Base-by-base conservation (phyloP, 352 stramenopile genomes). In the Globisporangium barbulae region DNA sequence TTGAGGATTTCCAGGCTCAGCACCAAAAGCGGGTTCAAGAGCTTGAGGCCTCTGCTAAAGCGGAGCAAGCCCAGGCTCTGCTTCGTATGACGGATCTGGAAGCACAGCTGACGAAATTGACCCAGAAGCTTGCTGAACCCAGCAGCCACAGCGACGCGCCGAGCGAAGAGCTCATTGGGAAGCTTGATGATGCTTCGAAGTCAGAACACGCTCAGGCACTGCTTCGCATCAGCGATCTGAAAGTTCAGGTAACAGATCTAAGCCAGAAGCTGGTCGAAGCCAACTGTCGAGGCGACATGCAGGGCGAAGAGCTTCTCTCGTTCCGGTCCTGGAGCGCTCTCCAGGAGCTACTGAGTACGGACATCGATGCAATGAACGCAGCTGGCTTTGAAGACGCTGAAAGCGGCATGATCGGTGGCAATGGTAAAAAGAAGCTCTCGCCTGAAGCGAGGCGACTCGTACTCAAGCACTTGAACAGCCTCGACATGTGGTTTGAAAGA, bases 401-500 rank as follows among this genome's bases (percentile, higher is more conserved):
- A 22, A 25, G n/a, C 15, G 21, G 53, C 19, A 15, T 33, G 12
- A 22, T 49, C 33, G 58, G 17, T 33, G 21, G 22, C 17, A 54
- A 54, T 45, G 59, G 28, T 19, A 13, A 22, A n/a, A 60, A 30
- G 53, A 53, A 47, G 22, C 44, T 61, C n/a, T 53, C 68, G 2
- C 35, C 22, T 21, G 55, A 74, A 44, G 57, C 59, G 28, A 61
- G 76, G 22, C 42, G 61, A 5, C 31, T 75, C 17, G 63, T 86
- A 49, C 67, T 74, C 33, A 73, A 75, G 19, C 69, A 89, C 41
- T 50, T 89, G 41, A 75, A 69, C 41, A 85, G 71, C 42, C 48
- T 89, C 2, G 72, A 89, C 35, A 54, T 53, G 53, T 89, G 79
- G 79, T 89, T 89, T 35, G 71, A 77, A 10, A 48, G 69, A 53